Evolutionary conservation across 805 yeast species (phyloP).

Genomic region (Cyberlindnera maritima): DNA sequence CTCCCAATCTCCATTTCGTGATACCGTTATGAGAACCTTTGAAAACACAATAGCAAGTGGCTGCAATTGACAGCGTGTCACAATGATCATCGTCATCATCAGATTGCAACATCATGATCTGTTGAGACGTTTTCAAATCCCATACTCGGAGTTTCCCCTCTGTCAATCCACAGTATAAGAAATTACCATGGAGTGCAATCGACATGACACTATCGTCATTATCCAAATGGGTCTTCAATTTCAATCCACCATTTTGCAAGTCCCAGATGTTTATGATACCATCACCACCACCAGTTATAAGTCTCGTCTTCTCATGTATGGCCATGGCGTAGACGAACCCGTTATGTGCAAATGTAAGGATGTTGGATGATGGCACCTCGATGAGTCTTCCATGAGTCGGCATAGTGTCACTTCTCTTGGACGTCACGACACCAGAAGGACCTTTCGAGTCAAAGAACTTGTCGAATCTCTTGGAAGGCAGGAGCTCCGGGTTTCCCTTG

Average conservation of each 20-base stretch:
- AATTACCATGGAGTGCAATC: constrained; percentile 59
- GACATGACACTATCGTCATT: constrained; percentile 73
- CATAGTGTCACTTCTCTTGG: not conserved
- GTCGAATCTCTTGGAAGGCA: constrained; percentile 71
- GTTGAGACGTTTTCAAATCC: constrained; percentile 82
- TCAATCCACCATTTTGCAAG: constrained; percentile 26
- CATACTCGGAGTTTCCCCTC: constrained; percentile 77
- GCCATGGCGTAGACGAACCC: constrained; percentile 79
- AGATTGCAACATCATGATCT: constrained; percentile 42
- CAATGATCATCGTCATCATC: constrained; percentile 33
- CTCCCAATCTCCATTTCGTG: constrained; percentile 48
- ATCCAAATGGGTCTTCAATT: constrained; percentile 41
- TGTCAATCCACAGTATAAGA: constrained; percentile 78
- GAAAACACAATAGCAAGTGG: constrained; percentile 55
- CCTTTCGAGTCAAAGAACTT: constrained; percentile 89
- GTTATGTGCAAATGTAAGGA: constrained; percentile 81
- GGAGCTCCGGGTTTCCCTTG: constrained; percentile 32
- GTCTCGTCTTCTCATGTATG: constrained; percentile 31
- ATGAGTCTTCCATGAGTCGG: constrained; percentile 37
- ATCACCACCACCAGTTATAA: constrained; percentile 86
- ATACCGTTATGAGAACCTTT: constrained; percentile 51
- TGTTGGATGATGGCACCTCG: constrained; percentile 66
- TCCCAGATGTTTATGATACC: constrained; percentile 85
- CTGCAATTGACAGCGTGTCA: constrained; percentile 61
- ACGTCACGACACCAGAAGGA: constrained; percentile 53